Percentiles rank a stretch among this genome's conserved stretches.
Conservation (phyloP, 495 filamentous ascomycete genomes). For the Penicillium goetzii region DNA sequence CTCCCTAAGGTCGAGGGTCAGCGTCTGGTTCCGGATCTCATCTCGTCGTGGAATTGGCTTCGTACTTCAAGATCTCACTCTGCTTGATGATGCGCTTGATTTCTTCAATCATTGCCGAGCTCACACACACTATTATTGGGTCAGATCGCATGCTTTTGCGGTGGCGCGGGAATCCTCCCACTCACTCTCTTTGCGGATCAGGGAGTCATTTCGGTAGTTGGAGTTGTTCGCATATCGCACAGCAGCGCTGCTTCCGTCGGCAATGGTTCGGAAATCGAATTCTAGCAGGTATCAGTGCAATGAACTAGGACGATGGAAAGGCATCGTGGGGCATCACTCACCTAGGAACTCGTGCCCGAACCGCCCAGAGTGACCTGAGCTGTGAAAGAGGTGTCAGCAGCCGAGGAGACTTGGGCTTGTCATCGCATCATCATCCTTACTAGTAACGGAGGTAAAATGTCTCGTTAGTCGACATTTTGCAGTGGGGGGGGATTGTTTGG, state of each 20-base stretch:
- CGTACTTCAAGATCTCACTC: slow-evolving; percentile 97
- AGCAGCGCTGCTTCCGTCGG: slow-evolving; percentile 92
- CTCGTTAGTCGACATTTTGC: slow-evolving; percentile 64
- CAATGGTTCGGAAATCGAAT: slow-evolving; percentile 93
- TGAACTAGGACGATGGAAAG: background rate
- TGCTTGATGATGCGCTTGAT: slow-evolving; percentile 97
- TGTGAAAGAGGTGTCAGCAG: slow-evolving; percentile 56
- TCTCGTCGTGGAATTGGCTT: background rate
- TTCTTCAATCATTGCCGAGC: slow-evolving; percentile 86
- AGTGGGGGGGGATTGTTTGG: background rate
- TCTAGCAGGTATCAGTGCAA: slow-evolving; percentile 59
- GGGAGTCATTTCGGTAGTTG: slow-evolving; percentile 97
- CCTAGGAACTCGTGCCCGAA: slow-evolving; percentile 99
- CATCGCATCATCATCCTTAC: slow-evolving; percentile 54
- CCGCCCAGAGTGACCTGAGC: slow-evolving; percentile 95
- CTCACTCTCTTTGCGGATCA: slow-evolving; percentile 99
- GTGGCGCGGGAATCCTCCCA: slow-evolving; percentile 21
- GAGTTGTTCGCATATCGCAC: slow-evolving; percentile 99
- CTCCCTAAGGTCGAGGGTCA: slow-evolving; percentile 63
- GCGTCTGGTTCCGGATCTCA: slow-evolving; percentile 5
- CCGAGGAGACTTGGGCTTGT: slow-evolving; percentile 47
- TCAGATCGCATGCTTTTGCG: slow-evolving; percentile 25
- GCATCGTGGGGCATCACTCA: slow-evolving; percentile 40
- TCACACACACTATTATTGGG: slow-evolving; percentile 83
- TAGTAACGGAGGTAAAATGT: slow-evolving; percentile 98